phyloP scores from a whole-genome alignment of 371 early-diverging fungal genomes.

The Rhizopus stolonifer region DNA sequence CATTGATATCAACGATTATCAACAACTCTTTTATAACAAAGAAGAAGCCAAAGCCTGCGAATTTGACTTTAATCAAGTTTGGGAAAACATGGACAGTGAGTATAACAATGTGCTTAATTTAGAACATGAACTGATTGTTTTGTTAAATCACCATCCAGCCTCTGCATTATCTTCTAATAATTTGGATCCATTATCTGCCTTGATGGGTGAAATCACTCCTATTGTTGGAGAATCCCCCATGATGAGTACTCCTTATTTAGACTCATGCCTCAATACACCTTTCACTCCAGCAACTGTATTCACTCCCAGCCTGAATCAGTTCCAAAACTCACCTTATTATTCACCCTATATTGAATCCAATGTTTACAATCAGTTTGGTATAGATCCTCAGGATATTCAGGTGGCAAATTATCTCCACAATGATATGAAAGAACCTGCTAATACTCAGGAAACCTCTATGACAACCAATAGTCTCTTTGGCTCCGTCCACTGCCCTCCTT shows the following conservation, averaged over 20 bases:
- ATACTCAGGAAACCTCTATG: background rate
- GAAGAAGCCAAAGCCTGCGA: background rate
- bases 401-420: constrained; percentile 26
- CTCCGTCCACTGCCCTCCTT: constrained; percentile 19
- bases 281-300: constrained; percentile 36
- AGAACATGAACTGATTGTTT: constrained; percentile 24
- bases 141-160: background rate
- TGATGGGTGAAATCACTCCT: constrained; percentile 24
- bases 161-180: background rate
- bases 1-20: constrained; percentile 15
- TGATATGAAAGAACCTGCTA: background rate
- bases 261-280: constrained; percentile 32
- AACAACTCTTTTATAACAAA: constrained; percentile 18
- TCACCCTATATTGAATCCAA: constrained; percentile 23
- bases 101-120: constrained; percentile 12
- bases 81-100: constrained; percentile 20
- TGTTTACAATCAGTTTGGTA: background rate
- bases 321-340: constrained; percentile 24
- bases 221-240: constrained; percentile 29
- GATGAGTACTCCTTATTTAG: constrained; percentile 39
- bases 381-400: constrained; percentile 23
- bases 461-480: background rate
- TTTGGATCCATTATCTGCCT: constrained; percentile 10
- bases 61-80: constrained; percentile 23
- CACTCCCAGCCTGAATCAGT: constrained; percentile 29